Evolutionary conservation across 192 early-diverging fungal species (phyloP), one percentile per base, ranked within the genome.

Genomic region (Backusella mclennaniae): DNA sequence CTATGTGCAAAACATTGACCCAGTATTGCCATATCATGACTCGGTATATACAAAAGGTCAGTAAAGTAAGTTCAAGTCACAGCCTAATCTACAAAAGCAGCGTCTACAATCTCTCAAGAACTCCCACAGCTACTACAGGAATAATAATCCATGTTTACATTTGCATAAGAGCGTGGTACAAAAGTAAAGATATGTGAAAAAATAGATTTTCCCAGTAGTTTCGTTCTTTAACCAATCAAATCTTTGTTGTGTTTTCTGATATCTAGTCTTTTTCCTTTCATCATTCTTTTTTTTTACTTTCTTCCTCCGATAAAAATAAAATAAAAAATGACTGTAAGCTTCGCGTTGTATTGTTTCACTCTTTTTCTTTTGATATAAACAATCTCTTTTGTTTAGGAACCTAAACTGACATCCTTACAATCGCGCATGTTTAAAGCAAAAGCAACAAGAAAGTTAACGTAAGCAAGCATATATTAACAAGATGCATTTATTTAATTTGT

Each of bases 351-450:
- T 29, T 63, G 56, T 9, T 63, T 63, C 56, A 63, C 2, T 23
- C 53, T 26, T 56, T 56, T 56, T 56, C 21, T 59, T 63, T 44
- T 44, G 42, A 53, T 29, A 63, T 14, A 63, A 63, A 26, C 8
- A 26, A 63, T 21, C 11, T 63, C 26, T 12, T 63, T 11, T 29
- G 0, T 63, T 29, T 29, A 66, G 36, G 53, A 81, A 23, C 63
- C 56, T 14, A 79, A 83, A 75, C 72, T 83, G 11, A 63, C 72
- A 2, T 41, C 73, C n/a, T 33, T 80, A 7, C 73, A 69, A 23
- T 67, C 66, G 15, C 69, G 76, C 41, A 67, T 80, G 52, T 80
- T 83, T 38, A 67, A 74, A 52, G 79, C 79, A 19, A 83, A 83
- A 69, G 73, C 73, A 29, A 56, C 74, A 53, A 74, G 76, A 35